These are phyloP conservation scores for Suillus decipiens DNA, from an alignment of 768 basidiomycete genomes.

Conservation along the genomic window DNA sequence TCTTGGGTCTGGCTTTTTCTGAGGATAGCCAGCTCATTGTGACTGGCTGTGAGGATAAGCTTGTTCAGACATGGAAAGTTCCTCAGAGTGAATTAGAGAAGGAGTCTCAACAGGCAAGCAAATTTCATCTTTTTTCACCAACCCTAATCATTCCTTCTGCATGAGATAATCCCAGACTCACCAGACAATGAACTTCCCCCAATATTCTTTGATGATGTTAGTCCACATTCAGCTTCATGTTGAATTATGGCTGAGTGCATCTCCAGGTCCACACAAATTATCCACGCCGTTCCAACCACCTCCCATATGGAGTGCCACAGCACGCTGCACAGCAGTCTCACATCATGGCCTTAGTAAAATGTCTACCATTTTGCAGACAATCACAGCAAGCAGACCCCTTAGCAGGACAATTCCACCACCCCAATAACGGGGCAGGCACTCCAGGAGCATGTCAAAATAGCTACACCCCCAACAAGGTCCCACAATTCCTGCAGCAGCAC, in stretches of 20 bases:
- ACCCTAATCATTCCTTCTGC: neutral
- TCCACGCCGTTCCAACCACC: neutral
- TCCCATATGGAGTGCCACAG: neutral
- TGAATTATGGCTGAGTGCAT: neutral
- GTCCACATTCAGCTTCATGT: neutral
- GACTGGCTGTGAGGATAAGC: rapidly evolving
- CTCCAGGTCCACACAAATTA: neutral
- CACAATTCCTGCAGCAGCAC: neutral
- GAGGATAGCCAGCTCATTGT: neutral
- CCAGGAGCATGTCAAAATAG: too few species aligned
- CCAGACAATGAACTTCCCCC: neutral
- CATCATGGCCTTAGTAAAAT: neutral
- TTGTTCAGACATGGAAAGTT: neutral
- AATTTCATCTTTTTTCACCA: neutral
- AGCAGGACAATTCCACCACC: neutral
- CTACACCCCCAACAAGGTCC: neutral
- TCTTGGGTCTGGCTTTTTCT: neutral
- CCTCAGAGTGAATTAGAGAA: neutral
- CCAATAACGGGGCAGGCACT: too few species aligned
- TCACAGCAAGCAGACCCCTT: neutral
- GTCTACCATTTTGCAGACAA: neutral
- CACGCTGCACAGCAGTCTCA: neutral
- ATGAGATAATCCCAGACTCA: neutral
- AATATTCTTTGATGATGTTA: neutral
- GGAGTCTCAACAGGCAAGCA: neutral